Conservation (phyloP, 345 rosid species). For the Moricandia moricandioides region DNA sequence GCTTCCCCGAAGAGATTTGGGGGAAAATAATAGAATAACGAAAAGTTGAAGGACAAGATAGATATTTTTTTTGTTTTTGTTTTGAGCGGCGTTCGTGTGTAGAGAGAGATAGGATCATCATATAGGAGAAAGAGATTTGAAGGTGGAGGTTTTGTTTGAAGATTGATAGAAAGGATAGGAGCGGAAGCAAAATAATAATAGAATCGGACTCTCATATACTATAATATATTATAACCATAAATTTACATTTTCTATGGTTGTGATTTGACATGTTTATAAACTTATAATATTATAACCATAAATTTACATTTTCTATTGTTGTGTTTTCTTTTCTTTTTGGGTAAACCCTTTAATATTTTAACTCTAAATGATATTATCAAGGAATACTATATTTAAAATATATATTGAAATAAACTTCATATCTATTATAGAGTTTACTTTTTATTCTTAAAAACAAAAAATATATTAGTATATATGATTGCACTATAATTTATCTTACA, state of each 20-base stretch:
- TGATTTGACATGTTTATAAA: too few species aligned
- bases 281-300: too few species aligned
- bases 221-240: not conserved
- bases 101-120: slow-evolving; percentile 3
- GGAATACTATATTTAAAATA: too few species aligned
- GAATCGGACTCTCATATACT: not conserved
- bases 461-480: too few species aligned
- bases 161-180: slow-evolving; percentile 11
- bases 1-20: slow-evolving; percentile 28
- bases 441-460: too few species aligned
- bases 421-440: too few species aligned
- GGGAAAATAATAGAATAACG: not conserved
- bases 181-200: slow-evolving; percentile 2
- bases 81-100: not conserved
- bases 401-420: too few species aligned
- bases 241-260: too few species aligned
- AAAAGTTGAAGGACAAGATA: not conserved
- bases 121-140: slow-evolving; percentile 20
- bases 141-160: slow-evolving; percentile 25
- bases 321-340: too few species aligned
- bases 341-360: too few species aligned
- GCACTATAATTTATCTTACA: not conserved
- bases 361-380: too few species aligned
- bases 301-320: too few species aligned
- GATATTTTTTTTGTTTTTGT: not conserved